Evolutionary conservation across 192 early-diverging fungal species (phyloP), one percentile per base, ranked within the genome.

Genomic region (Spizellomyces sp.): DNA sequence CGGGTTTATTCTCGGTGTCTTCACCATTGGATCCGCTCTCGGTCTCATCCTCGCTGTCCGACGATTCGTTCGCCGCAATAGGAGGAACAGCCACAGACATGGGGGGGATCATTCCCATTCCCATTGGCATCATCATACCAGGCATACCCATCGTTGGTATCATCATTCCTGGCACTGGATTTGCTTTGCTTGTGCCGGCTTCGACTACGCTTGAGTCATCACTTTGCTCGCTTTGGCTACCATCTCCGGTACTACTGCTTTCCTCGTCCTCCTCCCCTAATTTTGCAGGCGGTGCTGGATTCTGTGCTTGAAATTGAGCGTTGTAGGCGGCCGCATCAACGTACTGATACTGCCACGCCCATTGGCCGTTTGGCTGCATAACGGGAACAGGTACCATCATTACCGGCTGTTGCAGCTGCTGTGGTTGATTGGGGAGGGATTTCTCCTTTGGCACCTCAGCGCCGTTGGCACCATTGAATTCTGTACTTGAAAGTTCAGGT

Each of bases 291-390:
- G 0, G 27, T 36, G 27, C 27, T 0, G 27, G 27, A 36, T 36
- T 36, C 27, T 36, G 27, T 36, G 27, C 27, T 36, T 36, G 27
- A 36, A 36, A 36, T 36, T 54, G 50, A 2, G 17, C 50, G 2
- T 42, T 61, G 14, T 61, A 15, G 14, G 59, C 17, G 59, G 59
- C 59, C 5, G 70, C 22, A 17, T 72, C 62, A 47, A 70, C 74
- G 8, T 60, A 67, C 58, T 74, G 72, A 50, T 71, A 69, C 42
- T 69, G 74, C 69, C 67, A 69, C 0, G 46, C 74, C 67, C 67
- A 71, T 44, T 75, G 69, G n/a, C 69, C 67, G 10, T 54, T 70
- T n/a, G 74, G 54, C 43, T 75, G 61, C 22, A 70, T 41, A 6
- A 65, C 61, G 41, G 74, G 67, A 6, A 70, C 67, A 15, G 67